These are phyloP conservation scores for Parastagonospora avenae DNA, from an alignment of 2,329 filamentous ascomycete genomes.

Conservation along the genomic window DNA sequence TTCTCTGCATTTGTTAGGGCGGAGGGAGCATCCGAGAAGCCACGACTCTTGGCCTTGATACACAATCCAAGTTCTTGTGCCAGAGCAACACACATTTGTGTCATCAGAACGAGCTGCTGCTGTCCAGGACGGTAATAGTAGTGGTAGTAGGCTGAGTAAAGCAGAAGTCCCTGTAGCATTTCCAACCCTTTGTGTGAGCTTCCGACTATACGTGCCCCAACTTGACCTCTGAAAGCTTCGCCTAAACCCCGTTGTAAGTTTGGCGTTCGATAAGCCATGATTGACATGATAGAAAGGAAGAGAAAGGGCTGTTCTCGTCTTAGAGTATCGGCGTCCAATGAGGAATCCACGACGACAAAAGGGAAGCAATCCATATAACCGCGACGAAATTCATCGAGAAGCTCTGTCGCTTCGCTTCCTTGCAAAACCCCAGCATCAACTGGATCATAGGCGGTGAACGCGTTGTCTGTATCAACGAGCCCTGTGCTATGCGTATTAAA, in stretches of 20 bases:
- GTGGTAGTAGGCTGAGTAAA: constrained; percentile 46
- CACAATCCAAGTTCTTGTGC: constrained; percentile 38
- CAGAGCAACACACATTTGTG: constrained; percentile 46
- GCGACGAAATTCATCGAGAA: constrained; percentile 19
- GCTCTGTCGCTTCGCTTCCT: constrained; percentile 3
- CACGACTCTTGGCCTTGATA: constrained; percentile 6
- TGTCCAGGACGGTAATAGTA: constrained; percentile 35
- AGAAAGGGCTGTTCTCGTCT: constrained; percentile 39
- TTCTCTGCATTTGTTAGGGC: constrained; percentile 13
- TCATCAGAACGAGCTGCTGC: constrained; percentile 37
- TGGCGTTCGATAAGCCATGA: constrained; percentile 26
- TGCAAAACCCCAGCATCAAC: constrained; percentile 16
- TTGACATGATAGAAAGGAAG: constrained; percentile 41
- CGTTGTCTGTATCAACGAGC: not conserved
- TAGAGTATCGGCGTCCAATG: constrained; percentile 9
- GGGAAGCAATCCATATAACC: constrained; percentile 21
- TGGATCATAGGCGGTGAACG: constrained; percentile 15
- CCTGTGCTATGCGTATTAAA: too few species aligned
- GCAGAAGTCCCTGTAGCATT: constrained; percentile 46
- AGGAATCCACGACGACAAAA: constrained; percentile 23
- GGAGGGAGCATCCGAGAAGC: not conserved
- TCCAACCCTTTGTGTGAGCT: constrained; percentile 44
- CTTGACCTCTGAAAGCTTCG: constrained; percentile 31
- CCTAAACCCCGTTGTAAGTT: constrained; percentile 29
- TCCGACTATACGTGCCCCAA: constrained; percentile 37